These are phyloP conservation scores for Debaryomyces subglobosus DNA, from an alignment of 1,139 yeast genomes.

Conservation along the genomic window DNA sequence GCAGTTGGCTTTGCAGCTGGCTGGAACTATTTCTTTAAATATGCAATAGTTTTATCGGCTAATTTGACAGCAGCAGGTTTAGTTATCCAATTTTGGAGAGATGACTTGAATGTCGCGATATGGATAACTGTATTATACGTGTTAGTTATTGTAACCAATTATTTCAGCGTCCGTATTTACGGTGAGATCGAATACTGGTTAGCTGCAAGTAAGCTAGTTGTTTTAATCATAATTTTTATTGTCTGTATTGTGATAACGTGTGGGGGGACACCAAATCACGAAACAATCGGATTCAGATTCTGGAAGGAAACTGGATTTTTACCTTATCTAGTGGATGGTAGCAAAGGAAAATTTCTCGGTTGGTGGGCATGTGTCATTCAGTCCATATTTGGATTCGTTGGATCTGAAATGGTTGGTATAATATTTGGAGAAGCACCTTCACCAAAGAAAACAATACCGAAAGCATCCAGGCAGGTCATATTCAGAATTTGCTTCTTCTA, in stretches of 20 bases:
- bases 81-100: slow-evolving; percentile 75
- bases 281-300: slow-evolving; percentile 84
- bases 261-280: slow-evolving; percentile 63
- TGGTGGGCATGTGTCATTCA: slow-evolving; percentile 65
- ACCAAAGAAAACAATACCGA: slow-evolving; percentile 82
- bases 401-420: slow-evolving; percentile 81
- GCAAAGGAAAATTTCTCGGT: slow-evolving; percentile 63
- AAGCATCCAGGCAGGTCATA: slow-evolving; percentile 81
- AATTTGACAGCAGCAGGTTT: slow-evolving; percentile 85
- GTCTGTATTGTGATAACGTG: slow-evolving; percentile 41
- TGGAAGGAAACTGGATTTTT: slow-evolving; percentile 93
- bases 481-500: slow-evolving; percentile 80
- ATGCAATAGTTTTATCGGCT: slow-evolving; percentile 84
- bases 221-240: slow-evolving; percentile 65
- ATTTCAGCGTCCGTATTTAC: slow-evolving; percentile 47
- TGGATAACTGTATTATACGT: slow-evolving; percentile 75
- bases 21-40: slow-evolving; percentile 83
- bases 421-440: slow-evolving; percentile 87
- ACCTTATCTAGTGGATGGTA: slow-evolving; percentile 49
- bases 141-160: slow-evolving; percentile 36
- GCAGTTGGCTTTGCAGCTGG: slow-evolving; percentile 81
- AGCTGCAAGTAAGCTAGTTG: slow-evolving; percentile 66
- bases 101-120: slow-evolving; percentile 67
- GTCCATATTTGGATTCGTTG: slow-evolving; percentile 81
- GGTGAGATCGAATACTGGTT: slow-evolving; percentile 54